Conservation (phyloP, 2,329 filamentous ascomycete genomes). For the Phaeosphaeriaceae sp. region DNA sequence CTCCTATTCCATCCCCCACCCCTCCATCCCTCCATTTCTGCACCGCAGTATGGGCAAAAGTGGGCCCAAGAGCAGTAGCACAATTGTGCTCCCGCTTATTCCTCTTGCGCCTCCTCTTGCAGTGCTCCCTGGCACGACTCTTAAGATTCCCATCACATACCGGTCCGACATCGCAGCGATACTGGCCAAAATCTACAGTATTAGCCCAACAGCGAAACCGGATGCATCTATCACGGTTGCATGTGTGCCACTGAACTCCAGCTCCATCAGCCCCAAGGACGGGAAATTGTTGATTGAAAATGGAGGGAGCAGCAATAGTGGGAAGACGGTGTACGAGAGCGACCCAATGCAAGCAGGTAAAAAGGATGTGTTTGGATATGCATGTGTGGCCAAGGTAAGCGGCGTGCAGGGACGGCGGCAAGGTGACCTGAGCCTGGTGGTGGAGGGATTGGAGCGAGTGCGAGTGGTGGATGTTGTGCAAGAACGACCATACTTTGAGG, state of each 20-base stretch:
- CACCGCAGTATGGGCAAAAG: constrained; percentile 42
- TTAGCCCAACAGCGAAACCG: constrained; percentile 68
- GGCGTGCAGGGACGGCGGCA: constrained; percentile 56
- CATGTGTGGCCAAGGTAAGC: constrained; percentile 67
- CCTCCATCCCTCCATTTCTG: no score
- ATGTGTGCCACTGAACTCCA: constrained; percentile 84
- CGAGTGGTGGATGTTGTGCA: constrained; percentile 75
- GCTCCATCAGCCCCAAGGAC: constrained; percentile 69
- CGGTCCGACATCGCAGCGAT: constrained; percentile 89
- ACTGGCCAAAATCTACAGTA: constrained; percentile 82
- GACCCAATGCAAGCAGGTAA: constrained; percentile 53
- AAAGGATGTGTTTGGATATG: constrained; percentile 79
- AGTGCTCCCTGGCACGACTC: constrained; percentile 82
- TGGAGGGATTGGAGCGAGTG: constrained; percentile 83
- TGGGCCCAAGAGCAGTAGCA: constrained; percentile 40
- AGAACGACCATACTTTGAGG: constrained; percentile 87
- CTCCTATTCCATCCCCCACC: not conserved
- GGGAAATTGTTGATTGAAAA: constrained; percentile 78
- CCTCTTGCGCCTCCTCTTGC: constrained; percentile 81
- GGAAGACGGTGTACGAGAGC: constrained; percentile 56
- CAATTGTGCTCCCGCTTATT: constrained; percentile 71
- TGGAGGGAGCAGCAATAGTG: constrained; percentile 51
- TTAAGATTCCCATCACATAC: constrained; percentile 82
- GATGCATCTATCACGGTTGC: constrained; percentile 77
- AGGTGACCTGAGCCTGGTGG: constrained; percentile 76